Percentiles rank a stretch among this genome's conserved stretches.
Evolutionary conservation across 257 asterid species (phyloP).

Genomic region (Solanum bulbocastanum): DNA sequence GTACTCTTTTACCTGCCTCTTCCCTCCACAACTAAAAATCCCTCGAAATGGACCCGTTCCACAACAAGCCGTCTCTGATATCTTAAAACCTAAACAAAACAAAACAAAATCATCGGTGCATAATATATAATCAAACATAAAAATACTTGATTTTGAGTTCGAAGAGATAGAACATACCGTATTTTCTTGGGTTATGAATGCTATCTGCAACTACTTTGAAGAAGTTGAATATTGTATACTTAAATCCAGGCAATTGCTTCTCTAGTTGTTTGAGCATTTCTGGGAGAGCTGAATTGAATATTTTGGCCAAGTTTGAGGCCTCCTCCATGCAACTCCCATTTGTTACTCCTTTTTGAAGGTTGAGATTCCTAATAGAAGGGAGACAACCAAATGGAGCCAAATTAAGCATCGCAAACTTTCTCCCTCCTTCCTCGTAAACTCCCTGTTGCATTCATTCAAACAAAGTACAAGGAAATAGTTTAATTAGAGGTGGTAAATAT

Average conservation of each 20-base stretch:
- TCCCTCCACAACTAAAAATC: constrained; percentile 39
- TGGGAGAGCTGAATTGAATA: background rate
- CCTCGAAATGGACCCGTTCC: constrained; percentile 41
- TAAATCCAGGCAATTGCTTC: background rate
- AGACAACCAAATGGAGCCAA: constrained; percentile 1
- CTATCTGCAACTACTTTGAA: background rate
- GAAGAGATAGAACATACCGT: background rate
- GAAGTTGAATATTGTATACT: background rate
- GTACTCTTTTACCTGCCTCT: constrained; percentile 25
- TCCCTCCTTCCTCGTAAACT: constrained; percentile 10
- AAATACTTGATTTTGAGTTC: background rate
- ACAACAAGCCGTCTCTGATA: constrained; percentile 13
- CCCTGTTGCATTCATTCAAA: constrained; percentile 1
- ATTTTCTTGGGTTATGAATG: background rate
- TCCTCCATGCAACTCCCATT: background rate
- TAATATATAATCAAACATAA: background rate
- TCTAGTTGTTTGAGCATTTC: background rate
- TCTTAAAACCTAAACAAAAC: background rate
- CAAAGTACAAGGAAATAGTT: background rate
- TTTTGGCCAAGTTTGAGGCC: background rate
- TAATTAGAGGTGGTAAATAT: background rate
- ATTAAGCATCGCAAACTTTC: constrained; percentile 16
- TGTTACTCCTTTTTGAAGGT: background rate
- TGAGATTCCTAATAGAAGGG: background rate
- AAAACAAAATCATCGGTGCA: background rate